Evolutionary conservation across 805 yeast genomes (phyloP), one percentile per base, ranked within the genome.

Genomic region (Ogataea trehaloabstinens): DNA sequence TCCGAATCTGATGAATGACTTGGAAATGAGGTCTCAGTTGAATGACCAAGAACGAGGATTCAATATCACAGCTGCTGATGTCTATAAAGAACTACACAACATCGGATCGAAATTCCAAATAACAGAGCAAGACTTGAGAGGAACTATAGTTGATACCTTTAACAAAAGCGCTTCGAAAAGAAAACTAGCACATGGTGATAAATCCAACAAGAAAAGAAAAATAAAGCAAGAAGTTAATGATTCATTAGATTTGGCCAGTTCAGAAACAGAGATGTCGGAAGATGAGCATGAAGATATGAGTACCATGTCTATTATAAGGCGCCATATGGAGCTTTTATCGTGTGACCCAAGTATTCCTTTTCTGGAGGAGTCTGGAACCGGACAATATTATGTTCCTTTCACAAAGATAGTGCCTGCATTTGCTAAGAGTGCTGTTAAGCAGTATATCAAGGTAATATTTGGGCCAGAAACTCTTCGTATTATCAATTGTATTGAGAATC

Each of bases 381-480:
- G 76, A 48, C 59, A 64, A 1, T 85, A 70, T 53, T 76, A 77
- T 45, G 73, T 85, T 15, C 93, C 93, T 31, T 82, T 70, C 57
- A 65, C 76, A 2, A 67, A 71, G 24, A 51, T 85, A 16, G 59
- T 66, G 24, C 68, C 73, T 11, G 48, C 60, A 5, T 58, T 80
- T 19, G 74, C 76, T 50, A 67, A 70, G 31, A 63, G 66, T 41
- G 72, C 72, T 13, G 76, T 73, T 51, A 85, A 82, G 46, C 73
- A 78, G 31, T 56, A 80, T 19, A 54, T 85, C 29, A 75, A 80
- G 40, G 64, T 78, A 2, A 72, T 85, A 0, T 63, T 85, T 43
- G 93, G 93, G 1, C 66, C 73, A 6, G 73, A 81, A 13, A 77
- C 90, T 0, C 71, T 85, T 39, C 73, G 96, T 38, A 70, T 93